Evolutionary conservation across 768 basidiomycete genomes (phyloP).

Genomic region (Amylocystis lapponica): DNA sequence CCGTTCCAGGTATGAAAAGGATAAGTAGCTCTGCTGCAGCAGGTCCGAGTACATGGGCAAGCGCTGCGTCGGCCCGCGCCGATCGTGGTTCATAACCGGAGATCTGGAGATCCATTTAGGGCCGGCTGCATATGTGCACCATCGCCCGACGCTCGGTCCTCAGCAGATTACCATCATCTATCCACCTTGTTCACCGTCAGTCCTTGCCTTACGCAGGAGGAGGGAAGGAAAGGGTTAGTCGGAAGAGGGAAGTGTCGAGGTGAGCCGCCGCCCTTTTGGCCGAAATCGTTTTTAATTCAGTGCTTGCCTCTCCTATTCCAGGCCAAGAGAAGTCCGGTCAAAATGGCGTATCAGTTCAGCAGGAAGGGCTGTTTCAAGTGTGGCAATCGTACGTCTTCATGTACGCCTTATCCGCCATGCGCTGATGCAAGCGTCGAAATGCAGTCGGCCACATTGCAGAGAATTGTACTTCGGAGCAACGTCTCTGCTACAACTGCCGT

Average conservation of each 20-base stretch:
- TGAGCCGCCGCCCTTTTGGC: constrained; percentile 20
- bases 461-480: constrained; percentile 82
- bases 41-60: too few species aligned
- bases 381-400: constrained; percentile 70
- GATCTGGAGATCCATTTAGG: too few species aligned
- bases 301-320: constrained; percentile 3
- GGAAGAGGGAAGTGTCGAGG: constrained; percentile 75
- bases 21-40: too few species aligned
- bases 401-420: constrained; percentile 5
- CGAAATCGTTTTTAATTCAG: neutral
- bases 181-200: constrained; percentile 34
- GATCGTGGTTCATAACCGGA: too few species aligned
- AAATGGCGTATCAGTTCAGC: constrained; percentile 78
- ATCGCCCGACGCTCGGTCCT: too few species aligned
- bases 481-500: constrained; percentile 92
- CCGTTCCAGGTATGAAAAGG: too few species aligned
- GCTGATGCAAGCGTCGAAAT: too few species aligned
- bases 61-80: too few species aligned
- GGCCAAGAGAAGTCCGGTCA: constrained; percentile 36
- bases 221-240: constrained; percentile 60
- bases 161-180: constrained; percentile 21
- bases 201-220: constrained; percentile 46
- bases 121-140: too few species aligned
- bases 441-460: constrained; percentile 91
- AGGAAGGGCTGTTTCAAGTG: constrained; percentile 93